Conservation (phyloP, 2,329 filamentous ascomycete genomes). For the Ophiognomonia clavigignenti-juglandacearum region DNA sequence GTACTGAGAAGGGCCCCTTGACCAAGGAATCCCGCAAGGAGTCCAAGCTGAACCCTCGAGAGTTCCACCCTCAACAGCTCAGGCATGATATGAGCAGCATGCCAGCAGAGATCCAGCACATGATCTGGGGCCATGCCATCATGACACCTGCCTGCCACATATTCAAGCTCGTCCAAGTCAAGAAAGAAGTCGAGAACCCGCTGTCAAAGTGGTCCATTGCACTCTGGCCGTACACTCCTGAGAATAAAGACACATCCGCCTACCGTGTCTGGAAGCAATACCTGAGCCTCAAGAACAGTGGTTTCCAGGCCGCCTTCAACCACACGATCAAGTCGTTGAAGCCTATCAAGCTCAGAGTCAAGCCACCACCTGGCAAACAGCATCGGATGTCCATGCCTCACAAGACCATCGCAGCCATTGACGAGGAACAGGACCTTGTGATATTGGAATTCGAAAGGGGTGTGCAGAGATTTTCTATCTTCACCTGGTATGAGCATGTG, state of each 20-base stretch:
- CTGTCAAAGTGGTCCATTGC: neutral
- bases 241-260: neutral
- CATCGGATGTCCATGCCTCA: neutral
- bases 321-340: neutral
- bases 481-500: conserved; percentile 5
- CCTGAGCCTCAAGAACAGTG: conserved; percentile 3
- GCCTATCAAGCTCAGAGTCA: neutral
- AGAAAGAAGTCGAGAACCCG: neutral
- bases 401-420: neutral
- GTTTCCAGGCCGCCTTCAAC: conserved; percentile 11
- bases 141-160: conserved; percentile 18
- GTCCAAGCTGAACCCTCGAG: no score
- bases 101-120: conserved; percentile 17
- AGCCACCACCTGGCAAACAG: no score
- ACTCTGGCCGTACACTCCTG: neutral
- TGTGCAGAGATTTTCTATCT: neutral
- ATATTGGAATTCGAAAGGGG: conserved; percentile 17
- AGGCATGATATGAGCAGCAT: conserved; percentile 1
- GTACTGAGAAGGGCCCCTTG: no score
- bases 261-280: conserved; percentile 8
- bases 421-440: conserved; percentile 17
- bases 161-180: neutral
- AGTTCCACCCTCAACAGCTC: no score
- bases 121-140: conserved; percentile 18
- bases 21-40: no score